Conservation (phyloP, 371 early-diverging fungal genomes). For the Mortierella sp. region DNA sequence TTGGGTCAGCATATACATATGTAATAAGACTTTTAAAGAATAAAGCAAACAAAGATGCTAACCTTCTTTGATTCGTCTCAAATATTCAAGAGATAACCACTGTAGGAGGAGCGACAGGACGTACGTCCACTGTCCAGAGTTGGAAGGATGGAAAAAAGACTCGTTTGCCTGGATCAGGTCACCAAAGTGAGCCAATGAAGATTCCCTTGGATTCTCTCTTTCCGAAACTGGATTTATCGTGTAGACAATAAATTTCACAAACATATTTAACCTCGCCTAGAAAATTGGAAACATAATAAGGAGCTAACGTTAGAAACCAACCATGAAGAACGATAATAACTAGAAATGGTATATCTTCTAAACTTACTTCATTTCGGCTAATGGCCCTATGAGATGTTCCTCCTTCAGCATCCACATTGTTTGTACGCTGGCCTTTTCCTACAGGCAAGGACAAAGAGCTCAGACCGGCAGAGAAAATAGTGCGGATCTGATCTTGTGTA, state of each 20-base stretch:
- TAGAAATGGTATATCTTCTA: not conserved
- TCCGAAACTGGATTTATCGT: conserved; percentile 65
- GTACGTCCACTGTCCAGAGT: conserved; percentile 85
- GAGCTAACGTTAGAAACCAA: no score
- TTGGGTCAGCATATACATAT: not conserved
- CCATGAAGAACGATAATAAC: no score
- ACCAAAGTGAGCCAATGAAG: conserved; percentile 71
- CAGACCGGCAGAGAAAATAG: conserved; percentile 78
- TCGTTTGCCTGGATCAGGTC: conserved; percentile 88
- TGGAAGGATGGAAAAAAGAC: conserved; percentile 91
- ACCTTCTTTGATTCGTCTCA: conserved; percentile 75
- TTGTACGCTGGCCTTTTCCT: conserved; percentile 67
- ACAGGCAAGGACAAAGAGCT: conserved; percentile 85
- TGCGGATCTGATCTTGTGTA: conserved; percentile 74
- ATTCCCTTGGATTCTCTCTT: conserved; percentile 35
- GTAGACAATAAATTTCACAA: conserved; percentile 84
- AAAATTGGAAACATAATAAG: no score
- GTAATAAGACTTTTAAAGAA: not conserved
- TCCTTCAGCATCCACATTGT: conserved; percentile 52
- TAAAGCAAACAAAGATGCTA: no score
- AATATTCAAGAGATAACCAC: conserved; percentile 70
- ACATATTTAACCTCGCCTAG: conserved; percentile 55
- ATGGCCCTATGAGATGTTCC: conserved; percentile 38
- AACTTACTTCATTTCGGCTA: conserved; percentile 40
- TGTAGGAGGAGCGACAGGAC: conserved; percentile 75